These are phyloP conservation scores for Mycena polygramma DNA, from an alignment of 768 basidiomycete species.

Conservation along the genomic window DNA sequence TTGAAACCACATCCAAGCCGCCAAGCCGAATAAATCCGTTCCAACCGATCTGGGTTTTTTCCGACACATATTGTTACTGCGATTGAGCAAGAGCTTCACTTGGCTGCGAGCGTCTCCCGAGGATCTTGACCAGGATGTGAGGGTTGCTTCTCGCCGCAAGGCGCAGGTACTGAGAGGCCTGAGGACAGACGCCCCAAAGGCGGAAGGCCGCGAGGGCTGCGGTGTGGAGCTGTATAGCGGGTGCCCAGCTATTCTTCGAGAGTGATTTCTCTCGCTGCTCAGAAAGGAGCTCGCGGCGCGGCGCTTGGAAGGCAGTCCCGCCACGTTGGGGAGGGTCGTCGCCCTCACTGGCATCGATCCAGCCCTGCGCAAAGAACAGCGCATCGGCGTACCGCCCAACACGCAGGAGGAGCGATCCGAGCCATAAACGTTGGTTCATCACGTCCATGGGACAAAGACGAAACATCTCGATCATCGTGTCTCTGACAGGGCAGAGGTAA, in stretches of 20 bases:
- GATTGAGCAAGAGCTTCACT: slow-evolving; percentile 26
- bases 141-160: slow-evolving; percentile 45
- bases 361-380: slow-evolving; percentile 30
- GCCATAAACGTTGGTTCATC: slow-evolving; percentile 48
- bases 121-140: slow-evolving; percentile 44
- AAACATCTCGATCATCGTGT: slow-evolving; percentile 50
- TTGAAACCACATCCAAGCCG: too few relatives aligned
- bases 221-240: slow-evolving; percentile 36
- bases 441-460: slow-evolving; percentile 50
- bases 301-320: slow-evolving; percentile 30
- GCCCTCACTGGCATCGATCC: not conserved
- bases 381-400: slow-evolving; percentile 30
- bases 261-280: slow-evolving; percentile 31
- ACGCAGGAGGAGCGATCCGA: slow-evolving; percentile 39
- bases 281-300: slow-evolving; percentile 6
- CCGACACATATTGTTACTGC: not conserved
- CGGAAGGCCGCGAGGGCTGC: slow-evolving; percentile 49
- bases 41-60: too few relatives aligned
- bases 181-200: slow-evolving; percentile 43
- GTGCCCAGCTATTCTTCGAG: slow-evolving; percentile 4
- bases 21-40: too few relatives aligned
- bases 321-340: slow-evolving; percentile 13
- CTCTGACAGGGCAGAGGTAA: slow-evolving; percentile 28
- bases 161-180: slow-evolving; percentile 47
- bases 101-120: slow-evolving; percentile 44